Evolutionary conservation across 345 rosid species (phyloP).

Genomic region (Rhodamnia argentea): DNA sequence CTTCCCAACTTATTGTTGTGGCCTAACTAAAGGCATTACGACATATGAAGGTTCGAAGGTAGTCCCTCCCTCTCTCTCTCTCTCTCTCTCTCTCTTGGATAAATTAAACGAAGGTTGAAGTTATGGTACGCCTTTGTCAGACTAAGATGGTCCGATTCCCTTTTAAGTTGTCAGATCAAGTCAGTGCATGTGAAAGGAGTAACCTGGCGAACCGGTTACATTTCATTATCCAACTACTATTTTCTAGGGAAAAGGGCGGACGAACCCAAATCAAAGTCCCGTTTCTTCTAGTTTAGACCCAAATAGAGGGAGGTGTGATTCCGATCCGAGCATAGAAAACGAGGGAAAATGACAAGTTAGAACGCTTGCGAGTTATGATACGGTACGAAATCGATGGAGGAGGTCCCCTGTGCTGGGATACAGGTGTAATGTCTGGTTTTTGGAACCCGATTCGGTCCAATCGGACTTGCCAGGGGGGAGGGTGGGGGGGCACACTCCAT

Average conservation of each 20-base stretch:
- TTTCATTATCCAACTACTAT: not conserved
- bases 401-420: not conserved
- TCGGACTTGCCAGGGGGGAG: not conserved
- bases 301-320: not conserved
- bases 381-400: not conserved
- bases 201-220: not conserved
- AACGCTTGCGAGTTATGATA: not conserved
- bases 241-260: not conserved
- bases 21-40: no score
- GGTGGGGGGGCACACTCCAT: conserved; percentile 15
- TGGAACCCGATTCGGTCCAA: not conserved
- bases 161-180: not conserved
- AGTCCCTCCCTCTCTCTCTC: no score
- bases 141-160: not conserved
- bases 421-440: not conserved
- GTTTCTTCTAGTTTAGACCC: not conserved
- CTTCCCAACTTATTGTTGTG: not conserved
- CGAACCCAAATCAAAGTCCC: not conserved
- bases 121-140: not conserved
- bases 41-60: not conserved
- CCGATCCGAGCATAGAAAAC: not conserved
- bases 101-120: not conserved
- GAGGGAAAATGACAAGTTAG: not conserved
- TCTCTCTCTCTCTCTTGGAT: not conserved
- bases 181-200: not conserved